Base-by-base conservation (phyloP, 768 basidiomycete species). In the Phylloporus sp. region DNA sequence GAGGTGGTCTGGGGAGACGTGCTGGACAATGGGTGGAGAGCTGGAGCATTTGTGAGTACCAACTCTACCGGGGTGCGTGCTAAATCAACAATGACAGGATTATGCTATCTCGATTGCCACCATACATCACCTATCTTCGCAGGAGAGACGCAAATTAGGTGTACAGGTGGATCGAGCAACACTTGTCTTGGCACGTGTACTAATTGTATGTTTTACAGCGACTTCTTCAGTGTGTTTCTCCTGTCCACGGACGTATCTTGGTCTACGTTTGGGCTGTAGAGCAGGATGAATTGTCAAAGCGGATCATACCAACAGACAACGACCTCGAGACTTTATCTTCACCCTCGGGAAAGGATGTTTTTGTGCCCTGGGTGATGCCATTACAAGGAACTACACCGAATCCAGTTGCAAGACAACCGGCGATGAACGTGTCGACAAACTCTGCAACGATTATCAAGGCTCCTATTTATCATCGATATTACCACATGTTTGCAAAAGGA, bases 191-290 rank as follows among this genome's bases (percentile, higher is more conserved):
- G n/a, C 35, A 24, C 28, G 32, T 24, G 28, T 12, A 15, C 29
- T 53, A 28, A 56, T 42, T 16, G 11, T 39, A 31, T 20, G 26
- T 16, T 39, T 32, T 42, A 6, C 54, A 91, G 86, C 75, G 80
- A 47, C 72, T 91, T 16, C 65, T 92, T 20, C 75, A 81, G 58
- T 74, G 76, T 23, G 82, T 93, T 32, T 84, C 85, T 0, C 76
- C 85, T 1, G 47, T 58, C 2, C 84, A 89, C 56, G 91, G 93
- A 9, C 84, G 91, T 10, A 72, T 92, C 35, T 72, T 99, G 49
- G 86, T 98, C 55, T 97, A 97, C 59, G 97, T 98, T 29, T 99
- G 97, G 97, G 94, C 95, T 1, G 80, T 88, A 53, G 93, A 97
- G 60, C 97, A 99, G 72, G 91, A 95, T 52, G 79, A 81, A 26